Evolutionary conservation across 2,329 filamentous ascomycete genomes (phyloP).

Genomic region (Berkeleyomyces basicola): DNA sequence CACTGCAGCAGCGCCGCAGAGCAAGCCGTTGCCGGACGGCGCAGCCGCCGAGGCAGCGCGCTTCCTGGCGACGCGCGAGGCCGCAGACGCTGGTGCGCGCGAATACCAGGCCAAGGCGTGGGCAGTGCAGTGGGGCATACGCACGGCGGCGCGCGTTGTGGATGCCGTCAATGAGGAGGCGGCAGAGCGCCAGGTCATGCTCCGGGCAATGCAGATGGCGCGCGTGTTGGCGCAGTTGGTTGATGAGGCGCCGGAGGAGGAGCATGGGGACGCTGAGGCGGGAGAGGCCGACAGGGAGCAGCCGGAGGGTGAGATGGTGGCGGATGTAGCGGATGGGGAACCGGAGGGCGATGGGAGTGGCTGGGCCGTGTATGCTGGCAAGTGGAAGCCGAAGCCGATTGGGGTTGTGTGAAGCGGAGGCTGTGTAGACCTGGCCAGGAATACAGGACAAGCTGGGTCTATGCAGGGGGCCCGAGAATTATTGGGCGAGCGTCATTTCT

Average conservation of each 20-base stretch:
- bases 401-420: conserved; percentile 9
- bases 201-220: conserved; percentile 29
- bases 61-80: conserved; percentile 2
- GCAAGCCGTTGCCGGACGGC: background rate
- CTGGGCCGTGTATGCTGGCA: conserved; percentile 9
- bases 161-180: conserved; percentile 24
- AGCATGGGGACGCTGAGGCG: conserved; percentile 20
- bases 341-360: conserved; percentile 9
- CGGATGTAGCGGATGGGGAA: conserved; percentile 20
- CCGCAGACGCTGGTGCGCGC: conserved; percentile 17
- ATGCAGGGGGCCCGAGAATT: background rate
- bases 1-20: background rate
- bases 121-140: conserved; percentile 20
- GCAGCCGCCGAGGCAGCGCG: conserved; percentile 1
- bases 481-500: too few relatives aligned
- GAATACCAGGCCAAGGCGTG: conserved; percentile 18
- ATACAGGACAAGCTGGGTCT: background rate
- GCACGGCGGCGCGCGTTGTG: conserved; percentile 24
- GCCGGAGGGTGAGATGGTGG: conserved; percentile 11
- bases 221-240: conserved; percentile 24
- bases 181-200: conserved; percentile 26
- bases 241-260: background rate
- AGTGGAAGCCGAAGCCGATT: conserved; percentile 15
- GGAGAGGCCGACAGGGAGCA: conserved; percentile 28
- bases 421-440: background rate